phyloP scores from a whole-genome alignment of 371 early-diverging fungal genomes.

The Syncephalastrum sp. region DNA sequence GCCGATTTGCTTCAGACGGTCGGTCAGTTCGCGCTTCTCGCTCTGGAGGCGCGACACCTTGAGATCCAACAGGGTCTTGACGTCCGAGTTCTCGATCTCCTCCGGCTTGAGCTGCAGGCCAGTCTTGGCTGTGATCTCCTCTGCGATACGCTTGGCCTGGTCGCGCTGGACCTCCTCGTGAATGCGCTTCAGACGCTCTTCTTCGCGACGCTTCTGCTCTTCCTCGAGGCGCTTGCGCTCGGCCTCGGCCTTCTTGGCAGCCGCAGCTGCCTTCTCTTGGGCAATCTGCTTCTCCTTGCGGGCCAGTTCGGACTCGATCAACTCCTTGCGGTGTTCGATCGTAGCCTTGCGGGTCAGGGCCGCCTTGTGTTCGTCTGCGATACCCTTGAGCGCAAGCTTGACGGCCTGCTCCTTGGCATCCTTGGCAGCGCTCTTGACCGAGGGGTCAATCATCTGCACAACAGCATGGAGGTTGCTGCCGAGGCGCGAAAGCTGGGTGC shows the following conservation, averaged over 20 bases:
- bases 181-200: constrained; percentile 76
- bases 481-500: constrained; percentile 77
- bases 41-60: constrained; percentile 91
- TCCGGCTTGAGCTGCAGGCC: constrained; percentile 78
- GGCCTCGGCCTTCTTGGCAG: constrained; percentile 82
- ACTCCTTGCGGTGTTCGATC: constrained; percentile 92
- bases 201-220: constrained; percentile 82
- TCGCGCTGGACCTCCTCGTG: constrained; percentile 80
- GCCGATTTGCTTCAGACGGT: constrained; percentile 70
- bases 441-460: constrained; percentile 84
- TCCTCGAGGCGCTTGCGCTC: constrained; percentile 84
- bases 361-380: constrained; percentile 83
- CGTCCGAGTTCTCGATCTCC: constrained; percentile 86
- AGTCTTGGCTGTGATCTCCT: constrained; percentile 79
- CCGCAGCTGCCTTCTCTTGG: constrained; percentile 67
- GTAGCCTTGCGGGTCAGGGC: constrained; percentile 77
- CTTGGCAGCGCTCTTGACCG: constrained; percentile 61
- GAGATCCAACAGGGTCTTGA: constrained; percentile 75
- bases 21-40: constrained; percentile 80
- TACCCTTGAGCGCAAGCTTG: constrained; percentile 60
- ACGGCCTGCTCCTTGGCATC: constrained; percentile 65
- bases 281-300: constrained; percentile 83
- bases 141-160: constrained; percentile 88
- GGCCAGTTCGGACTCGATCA: constrained; percentile 76
- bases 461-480: constrained; percentile 81